These are phyloP conservation scores for Metschnikowia aberdeeniae DNA, from an alignment of 805 yeast genomes.

Conservation along the genomic window DNA sequence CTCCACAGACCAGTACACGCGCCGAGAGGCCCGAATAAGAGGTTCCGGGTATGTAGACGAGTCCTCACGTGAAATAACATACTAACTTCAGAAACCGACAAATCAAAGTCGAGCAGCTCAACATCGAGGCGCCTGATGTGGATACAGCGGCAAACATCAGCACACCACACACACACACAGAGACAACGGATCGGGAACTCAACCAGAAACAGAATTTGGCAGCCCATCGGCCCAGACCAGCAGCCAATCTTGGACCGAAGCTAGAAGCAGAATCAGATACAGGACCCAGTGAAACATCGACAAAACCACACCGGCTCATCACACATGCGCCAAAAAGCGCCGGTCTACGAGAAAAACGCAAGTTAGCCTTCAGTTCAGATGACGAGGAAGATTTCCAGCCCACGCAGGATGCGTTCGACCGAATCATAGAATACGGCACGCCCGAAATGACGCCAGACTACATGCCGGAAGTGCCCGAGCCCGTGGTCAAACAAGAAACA, in stretches of 20 bases:
- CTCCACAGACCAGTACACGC: conserved; percentile 12
- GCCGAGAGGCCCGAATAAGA: conserved; percentile 32
- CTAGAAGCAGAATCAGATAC: no score
- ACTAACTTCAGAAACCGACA: conserved; percentile 20
- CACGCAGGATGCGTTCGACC: background rate
- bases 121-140: conserved; percentile 13
- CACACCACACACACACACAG: background rate
- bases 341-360: conserved; percentile 7
- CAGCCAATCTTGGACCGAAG: no score
- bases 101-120: conserved; percentile 17
- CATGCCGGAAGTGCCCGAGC: background rate
- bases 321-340: background rate
- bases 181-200: background rate
- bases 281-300: background rate
- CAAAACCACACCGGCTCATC: background rate
- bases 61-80: background rate
- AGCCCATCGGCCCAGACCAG: no score
- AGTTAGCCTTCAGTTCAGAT: conserved; percentile 13
- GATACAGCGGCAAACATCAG: background rate
- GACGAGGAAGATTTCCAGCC: conserved; percentile 7
- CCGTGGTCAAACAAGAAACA: background rate
- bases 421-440: background rate
- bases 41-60: conserved; percentile 40
- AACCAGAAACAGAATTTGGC: background rate
- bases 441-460: background rate